Percentiles rank a stretch among this genome's conserved stretches.
Evolutionary conservation across 495 filamentous ascomycete genomes (phyloP).

Genomic region (Lentithecium fluviatile): DNA sequence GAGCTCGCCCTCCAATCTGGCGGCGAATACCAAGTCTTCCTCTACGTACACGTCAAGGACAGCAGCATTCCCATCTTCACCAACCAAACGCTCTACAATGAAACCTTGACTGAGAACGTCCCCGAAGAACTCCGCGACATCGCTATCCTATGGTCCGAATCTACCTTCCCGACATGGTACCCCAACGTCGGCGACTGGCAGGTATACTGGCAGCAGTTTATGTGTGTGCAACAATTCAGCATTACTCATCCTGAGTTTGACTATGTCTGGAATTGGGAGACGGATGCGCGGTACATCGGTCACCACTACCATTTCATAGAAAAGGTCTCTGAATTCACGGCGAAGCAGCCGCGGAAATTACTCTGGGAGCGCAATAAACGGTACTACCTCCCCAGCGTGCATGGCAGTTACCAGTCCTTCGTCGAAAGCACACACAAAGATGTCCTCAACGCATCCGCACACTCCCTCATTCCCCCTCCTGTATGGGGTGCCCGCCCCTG

Average conservation of each 20-base stretch:
- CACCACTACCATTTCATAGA: constrained; percentile 70
- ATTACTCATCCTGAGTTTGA: constrained; percentile 69
- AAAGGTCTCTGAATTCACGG: constrained; percentile 57
- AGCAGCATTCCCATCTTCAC: constrained; percentile 55
- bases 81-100: constrained; percentile 52
- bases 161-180: constrained; percentile 58
- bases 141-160: constrained; percentile 66
- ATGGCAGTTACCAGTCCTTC: constrained; percentile 61
- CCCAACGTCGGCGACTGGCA: constrained; percentile 49
- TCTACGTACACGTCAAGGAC: constrained; percentile 73
- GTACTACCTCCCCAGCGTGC: constrained; percentile 65
- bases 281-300: constrained; percentile 69
- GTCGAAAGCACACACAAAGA: constrained; percentile 49
- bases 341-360: constrained; percentile 62
- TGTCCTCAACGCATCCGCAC: constrained; percentile 37
- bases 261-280: constrained; percentile 75
- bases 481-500: constrained; percentile 63
- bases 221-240: constrained; percentile 64
- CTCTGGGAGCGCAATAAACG: constrained; percentile 74
- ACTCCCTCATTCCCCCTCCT: constrained; percentile 40
- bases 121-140: constrained; percentile 67
- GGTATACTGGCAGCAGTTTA: constrained; percentile 53
- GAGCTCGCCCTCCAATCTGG: constrained; percentile 72
- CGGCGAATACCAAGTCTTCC: constrained; percentile 72
- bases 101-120: constrained; percentile 53